A percentile compares a stretch with the other conserved stretches of the same genome.
These are phyloP conservation scores for Tubosaeta sp. DNA, from an alignment of 768 basidiomycete species.

Conservation along the genomic window DNA sequence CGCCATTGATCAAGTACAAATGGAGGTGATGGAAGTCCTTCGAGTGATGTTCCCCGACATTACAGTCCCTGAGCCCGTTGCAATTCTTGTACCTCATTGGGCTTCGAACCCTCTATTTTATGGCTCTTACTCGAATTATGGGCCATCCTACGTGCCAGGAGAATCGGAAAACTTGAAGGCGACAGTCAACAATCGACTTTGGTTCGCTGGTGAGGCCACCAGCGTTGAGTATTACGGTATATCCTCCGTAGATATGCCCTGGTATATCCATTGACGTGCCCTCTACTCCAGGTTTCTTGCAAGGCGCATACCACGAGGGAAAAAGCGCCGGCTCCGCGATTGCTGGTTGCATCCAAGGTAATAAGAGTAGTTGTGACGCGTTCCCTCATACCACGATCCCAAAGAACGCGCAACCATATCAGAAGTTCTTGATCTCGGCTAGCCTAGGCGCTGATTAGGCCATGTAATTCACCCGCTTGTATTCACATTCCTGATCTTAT, in stretches of 20 bases:
- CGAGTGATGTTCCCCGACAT: conserved; percentile 53
- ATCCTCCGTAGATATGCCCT: conserved; percentile 14
- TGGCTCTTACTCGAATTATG: conserved; percentile 66
- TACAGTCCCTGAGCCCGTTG: conserved; percentile 51
- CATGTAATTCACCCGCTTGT: no score
- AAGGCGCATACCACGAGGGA: conserved; percentile 59
- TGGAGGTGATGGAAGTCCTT: conserved; percentile 56
- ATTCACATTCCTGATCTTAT: no score
- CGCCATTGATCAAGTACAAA: conserved; percentile 41
- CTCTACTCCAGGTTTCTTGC: conserved; percentile 42
- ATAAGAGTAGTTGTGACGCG: conserved; percentile 17
- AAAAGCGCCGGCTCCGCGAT: conserved; percentile 36
- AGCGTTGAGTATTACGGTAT: conserved; percentile 55
- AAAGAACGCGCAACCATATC: conserved; percentile 34
- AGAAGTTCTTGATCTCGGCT: conserved; percentile 11
- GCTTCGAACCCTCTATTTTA: conserved; percentile 40
- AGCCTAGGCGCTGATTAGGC: not conserved
- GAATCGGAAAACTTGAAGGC: conserved; percentile 57
- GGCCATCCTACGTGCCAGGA: conserved; percentile 49
- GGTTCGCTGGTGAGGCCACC: conserved; percentile 63
- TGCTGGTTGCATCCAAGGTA: conserved; percentile 38
- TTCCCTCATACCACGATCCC: conserved; percentile 26
- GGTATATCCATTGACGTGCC: not conserved
- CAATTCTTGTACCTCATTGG: conserved; percentile 58
- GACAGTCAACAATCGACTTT: conserved; percentile 46